A percentile compares a stretch with the other conserved stretches of the same genome.
phyloP scores from a whole-genome alignment of 306 rosid genomes.

The Sophora flavescens region DNA sequence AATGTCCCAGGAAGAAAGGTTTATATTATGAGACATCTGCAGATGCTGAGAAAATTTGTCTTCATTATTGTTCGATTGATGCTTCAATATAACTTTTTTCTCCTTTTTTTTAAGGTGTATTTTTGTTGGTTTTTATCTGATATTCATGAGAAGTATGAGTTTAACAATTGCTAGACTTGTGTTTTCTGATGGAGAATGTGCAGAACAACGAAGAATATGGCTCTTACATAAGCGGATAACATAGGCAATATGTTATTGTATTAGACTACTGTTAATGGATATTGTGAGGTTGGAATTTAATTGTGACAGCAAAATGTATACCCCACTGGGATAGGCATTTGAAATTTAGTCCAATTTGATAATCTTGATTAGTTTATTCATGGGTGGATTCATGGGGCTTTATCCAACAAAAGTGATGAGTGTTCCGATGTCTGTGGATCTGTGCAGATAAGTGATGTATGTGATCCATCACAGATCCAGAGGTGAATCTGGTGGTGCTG shows the following conservation, averaged over 20 bases:
- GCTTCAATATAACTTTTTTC: neutral
- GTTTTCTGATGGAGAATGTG: neutral
- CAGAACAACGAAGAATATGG: neutral
- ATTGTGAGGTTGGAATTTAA: neutral
- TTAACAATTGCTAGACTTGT: neutral
- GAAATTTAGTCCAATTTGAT: no score
- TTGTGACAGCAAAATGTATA: neutral
- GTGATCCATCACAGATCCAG: neutral
- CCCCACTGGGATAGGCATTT: no score
- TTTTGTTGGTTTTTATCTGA: neutral
- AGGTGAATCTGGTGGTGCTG: neutral
- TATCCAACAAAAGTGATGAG: neutral
- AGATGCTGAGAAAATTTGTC: neutral
- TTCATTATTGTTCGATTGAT: neutral
- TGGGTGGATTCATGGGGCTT: neutral
- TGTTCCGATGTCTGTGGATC: no score
- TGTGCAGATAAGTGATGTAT: no score
- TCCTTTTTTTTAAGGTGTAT: neutral
- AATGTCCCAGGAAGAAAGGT: conserved; percentile 99
- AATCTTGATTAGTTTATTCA: neutral
- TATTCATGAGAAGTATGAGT: neutral
- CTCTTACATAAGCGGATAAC: neutral
- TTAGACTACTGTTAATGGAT: neutral
- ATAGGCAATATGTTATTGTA: neutral
- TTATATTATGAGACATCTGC: conserved; percentile 26